phyloP scores from a whole-genome alignment of 1,139 yeast species.

The Yamadazyma epiphylla region DNA sequence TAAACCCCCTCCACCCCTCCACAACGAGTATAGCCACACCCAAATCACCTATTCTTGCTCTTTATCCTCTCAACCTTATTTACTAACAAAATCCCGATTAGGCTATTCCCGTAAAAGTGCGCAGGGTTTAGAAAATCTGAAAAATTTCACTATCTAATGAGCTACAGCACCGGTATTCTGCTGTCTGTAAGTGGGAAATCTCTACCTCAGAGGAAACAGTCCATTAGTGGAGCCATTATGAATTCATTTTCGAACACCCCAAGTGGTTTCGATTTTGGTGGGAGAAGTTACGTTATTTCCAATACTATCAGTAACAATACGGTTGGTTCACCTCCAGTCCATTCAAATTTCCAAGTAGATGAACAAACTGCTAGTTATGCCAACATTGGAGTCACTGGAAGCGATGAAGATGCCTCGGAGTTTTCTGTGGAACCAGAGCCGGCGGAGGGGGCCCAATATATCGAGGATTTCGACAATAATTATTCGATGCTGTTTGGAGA shows the following conservation, averaged over 20 bases:
- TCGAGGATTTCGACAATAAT: not conserved
- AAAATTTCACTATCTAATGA: no score
- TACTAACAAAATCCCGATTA: no score
- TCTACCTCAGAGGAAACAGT: conserved; percentile 1
- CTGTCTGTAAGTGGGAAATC: not conserved
- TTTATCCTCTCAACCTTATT: no score
- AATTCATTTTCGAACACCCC: conserved; percentile 16
- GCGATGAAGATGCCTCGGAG: conserved; percentile 13
- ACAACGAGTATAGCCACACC: no score
- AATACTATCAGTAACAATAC: conserved; percentile 10
- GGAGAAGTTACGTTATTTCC: conserved; percentile 38
- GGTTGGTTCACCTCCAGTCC: conserved; percentile 34
- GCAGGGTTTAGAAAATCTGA: no score
- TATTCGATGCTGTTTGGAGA: not conserved
- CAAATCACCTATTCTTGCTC: no score
- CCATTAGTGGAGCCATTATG: conserved; percentile 3
- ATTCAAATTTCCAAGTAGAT: conserved; percentile 49
- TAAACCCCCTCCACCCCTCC: no score
- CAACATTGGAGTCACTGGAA: conserved; percentile 53
- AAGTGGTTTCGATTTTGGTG: conserved; percentile 38
- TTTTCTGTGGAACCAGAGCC: no score
- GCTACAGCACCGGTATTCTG: not conserved
- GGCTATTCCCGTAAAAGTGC: no score
- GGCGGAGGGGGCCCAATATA: conserved; percentile 1
- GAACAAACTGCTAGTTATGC: conserved; percentile 66